Evolutionary conservation across 768 basidiomycete species (phyloP), one percentile per base, ranked within the genome.

Genomic region (Kockovaella imperatae): DNA sequence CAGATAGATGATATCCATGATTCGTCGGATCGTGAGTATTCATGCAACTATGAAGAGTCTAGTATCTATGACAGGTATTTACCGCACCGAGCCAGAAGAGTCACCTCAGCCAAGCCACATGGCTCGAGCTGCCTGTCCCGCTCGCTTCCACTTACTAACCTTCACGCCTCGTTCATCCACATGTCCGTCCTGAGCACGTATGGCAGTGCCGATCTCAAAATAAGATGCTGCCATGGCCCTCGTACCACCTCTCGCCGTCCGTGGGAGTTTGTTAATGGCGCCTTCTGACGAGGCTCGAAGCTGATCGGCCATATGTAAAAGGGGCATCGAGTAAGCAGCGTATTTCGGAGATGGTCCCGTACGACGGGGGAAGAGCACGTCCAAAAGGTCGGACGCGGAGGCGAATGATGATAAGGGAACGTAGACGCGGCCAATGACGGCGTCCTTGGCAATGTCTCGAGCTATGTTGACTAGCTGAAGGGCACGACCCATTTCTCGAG

Each of bases 391-490:
- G 8, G 25, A n/a, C 3, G 49, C 43, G 3, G 52, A 45, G 6
- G 50, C 18, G 38, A 67, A 67, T 8, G 41, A 59, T 7, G 62
- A 57, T 4, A 64, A 52, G 4, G 73, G 73, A 8, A 72, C 53
- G 55, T 74, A 74, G 8, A 70, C 39, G 17, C 73, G 49, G 1
- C 56, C 52, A 20, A 70, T 68, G 17, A 17, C 2, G 0, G 57
- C 67, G 47, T 74, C 73, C 40, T 64, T 71, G 2, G 58, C 59
- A 5, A 74, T 56, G 50, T 74, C 73, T 11, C 73, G 49, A 3
- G 72, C 64, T 35, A 74, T 69, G 44, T 74, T 74, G 55, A 74
- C 71, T 13, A 72, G 57, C 43, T 74, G 73, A n/a, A 74, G 53
- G n/a, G 73, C 68, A 21, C 60, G 43, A 14, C 73, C 73, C 72